Evolutionary conservation across 345 rosid species (phyloP).

Genomic region (Eucalyptus melliodora): DNA sequence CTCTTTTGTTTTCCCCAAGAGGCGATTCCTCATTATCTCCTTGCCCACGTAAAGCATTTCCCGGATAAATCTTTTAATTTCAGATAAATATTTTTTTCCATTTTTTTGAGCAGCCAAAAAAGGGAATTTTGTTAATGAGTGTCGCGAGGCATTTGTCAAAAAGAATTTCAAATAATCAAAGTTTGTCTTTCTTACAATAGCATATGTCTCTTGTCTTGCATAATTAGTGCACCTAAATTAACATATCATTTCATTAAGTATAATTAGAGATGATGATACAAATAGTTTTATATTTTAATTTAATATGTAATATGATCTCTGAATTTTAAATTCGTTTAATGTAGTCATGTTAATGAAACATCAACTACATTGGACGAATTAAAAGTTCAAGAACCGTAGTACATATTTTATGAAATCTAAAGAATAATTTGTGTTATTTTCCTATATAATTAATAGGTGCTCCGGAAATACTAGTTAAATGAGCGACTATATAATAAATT

Average conservation of each 20-base stretch:
- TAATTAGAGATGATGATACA: fast-evolving
- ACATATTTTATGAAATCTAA: fast-evolving
- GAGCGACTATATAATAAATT: neutral
- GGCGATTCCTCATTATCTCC: neutral
- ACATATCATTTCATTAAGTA: neutral
- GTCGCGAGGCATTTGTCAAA: fast-evolving
- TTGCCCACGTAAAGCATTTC: neutral
- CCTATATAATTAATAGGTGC: too few relatives aligned
- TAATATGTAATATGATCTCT: fast-evolving
- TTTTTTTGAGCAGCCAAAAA: fast-evolving
- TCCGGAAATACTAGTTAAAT: fast-evolving
- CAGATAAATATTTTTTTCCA: neutral
- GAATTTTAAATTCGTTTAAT: too few relatives aligned
- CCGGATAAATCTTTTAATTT: neutral
- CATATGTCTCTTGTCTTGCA: too few relatives aligned
- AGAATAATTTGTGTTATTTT: neutral
- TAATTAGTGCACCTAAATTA: neutral
- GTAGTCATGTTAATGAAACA: too few relatives aligned
- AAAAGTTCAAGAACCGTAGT: fast-evolving
- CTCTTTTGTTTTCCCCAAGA: neutral
- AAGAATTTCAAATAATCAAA: too few relatives aligned
- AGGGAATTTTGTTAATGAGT: neutral
- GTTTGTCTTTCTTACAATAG: fast-evolving
- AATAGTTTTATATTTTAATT: fast-evolving
- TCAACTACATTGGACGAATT: fast-evolving